Base-by-base conservation (phyloP, 345 rosid genomes). In the Aquilaria sinensis region DNA sequence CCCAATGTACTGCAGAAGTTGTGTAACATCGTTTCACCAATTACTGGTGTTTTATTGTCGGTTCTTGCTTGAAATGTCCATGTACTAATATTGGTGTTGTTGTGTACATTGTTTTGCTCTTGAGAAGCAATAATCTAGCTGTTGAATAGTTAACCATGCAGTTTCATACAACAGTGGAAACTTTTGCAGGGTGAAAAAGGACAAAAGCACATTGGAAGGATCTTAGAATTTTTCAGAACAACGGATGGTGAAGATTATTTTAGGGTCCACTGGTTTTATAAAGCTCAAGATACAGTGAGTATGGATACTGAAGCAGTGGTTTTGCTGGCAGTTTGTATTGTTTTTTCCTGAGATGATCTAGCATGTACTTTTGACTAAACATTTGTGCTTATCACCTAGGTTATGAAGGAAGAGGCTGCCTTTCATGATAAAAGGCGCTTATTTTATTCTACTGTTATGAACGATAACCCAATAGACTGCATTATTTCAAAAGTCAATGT, bases 221-320 rank as follows among this genome's bases (percentile, higher is more conserved):
- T 92, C 62, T 49, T 87, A 71, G 98, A 92, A 61, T 81, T 92
- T 72, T 89, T 92, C 78, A 84, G 61, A 75, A 79, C 98, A 53
- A 84, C 83, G 47, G 83, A 83, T 52, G 82, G 74, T 64, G 90
- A 79, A 72, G 77, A 84, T 47, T 89, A 84, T 76, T 84, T 87
- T 69, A 82, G 97, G 80, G 97, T 87, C 74, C 94, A 84, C 68
- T 93, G 97, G 98, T 93, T 89, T 80, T 93, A 89, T 66, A 85
- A 81, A 74, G 94, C 93, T 71, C 88, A 84, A 68, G 97, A 93
- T 75, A 93, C 98, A 15, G 98, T 87, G 48, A 65, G 96, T 75
- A 58, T 64, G 41, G 15, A 41, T 61, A 60, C 46, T 9, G 43
- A 2, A 37, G 43, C 43, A 37, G 43, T 37, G 43, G 43, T 37